These are phyloP conservation scores for Yarrowia sp. DNA, from an alignment of 805 yeast genomes.

Conservation along the genomic window DNA sequence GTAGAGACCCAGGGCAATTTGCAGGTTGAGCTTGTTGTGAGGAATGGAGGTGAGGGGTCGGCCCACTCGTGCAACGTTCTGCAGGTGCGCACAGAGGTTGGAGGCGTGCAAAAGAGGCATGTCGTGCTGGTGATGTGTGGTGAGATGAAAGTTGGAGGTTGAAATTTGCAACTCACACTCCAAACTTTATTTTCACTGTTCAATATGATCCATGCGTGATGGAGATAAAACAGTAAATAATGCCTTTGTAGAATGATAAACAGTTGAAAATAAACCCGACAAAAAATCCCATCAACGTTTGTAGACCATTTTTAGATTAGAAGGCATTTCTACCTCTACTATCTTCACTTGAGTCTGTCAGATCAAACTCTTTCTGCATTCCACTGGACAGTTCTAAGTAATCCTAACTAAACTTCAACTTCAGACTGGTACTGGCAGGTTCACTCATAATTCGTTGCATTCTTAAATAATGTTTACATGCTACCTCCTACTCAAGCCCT, in stretches of 20 bases:
- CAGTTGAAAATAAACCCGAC: no score
- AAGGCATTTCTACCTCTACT: no score
- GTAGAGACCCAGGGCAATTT: slow-evolving; percentile 77
- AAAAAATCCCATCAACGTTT: no score
- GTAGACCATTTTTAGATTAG: no score
- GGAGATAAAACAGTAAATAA: no score
- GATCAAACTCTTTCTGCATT: no score
- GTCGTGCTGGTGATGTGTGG: slow-evolving; percentile 25
- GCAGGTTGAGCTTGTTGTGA: slow-evolving; percentile 75
- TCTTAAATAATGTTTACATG: slow-evolving; percentile 12
- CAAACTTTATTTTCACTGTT: background rate
- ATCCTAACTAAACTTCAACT: background rate
- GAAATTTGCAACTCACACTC: background rate
- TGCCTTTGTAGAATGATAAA: no score
- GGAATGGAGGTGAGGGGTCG: slow-evolving; percentile 76
- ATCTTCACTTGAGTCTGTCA: no score
- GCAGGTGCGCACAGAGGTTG: slow-evolving; percentile 80
- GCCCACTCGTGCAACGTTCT: slow-evolving; percentile 77
- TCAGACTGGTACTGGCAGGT: no score
- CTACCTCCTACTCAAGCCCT: background rate
- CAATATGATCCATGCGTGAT: no score
- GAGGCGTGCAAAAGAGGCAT: slow-evolving; percentile 89
- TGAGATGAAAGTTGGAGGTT: slow-evolving; percentile 14
- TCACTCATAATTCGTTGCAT: slow-evolving; percentile 6
- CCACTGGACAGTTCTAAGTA: no score